These are phyloP conservation scores for Pogostemon cablin DNA, from an alignment of 257 asterid genomes.

Conservation along the genomic window DNA sequence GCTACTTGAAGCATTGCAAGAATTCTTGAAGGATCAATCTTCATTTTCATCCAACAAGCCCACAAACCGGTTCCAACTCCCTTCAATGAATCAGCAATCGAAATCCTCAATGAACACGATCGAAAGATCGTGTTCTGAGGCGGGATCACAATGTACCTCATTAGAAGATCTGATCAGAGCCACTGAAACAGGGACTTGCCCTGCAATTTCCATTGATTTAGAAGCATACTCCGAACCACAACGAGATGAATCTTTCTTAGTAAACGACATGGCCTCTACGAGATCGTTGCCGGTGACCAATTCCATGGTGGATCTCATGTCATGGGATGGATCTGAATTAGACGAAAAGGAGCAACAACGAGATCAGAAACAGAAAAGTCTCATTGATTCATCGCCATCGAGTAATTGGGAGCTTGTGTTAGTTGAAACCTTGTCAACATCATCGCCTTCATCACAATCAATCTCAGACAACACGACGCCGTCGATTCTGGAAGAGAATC, in stretches of 20 bases:
- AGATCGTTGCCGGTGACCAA: slow-evolving; percentile 57
- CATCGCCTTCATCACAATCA: slow-evolving; percentile 18
- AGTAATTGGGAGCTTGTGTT: slow-evolving; percentile 62
- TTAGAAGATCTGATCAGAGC: slow-evolving; percentile 72
- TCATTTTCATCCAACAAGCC: slow-evolving; percentile 53
- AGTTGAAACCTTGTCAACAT: slow-evolving; percentile 38
- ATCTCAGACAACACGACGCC: neutral
- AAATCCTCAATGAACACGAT: slow-evolving; percentile 34
- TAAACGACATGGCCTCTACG: slow-evolving; percentile 54
- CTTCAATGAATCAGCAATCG: slow-evolving; percentile 33
- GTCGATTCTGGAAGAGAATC: neutral
- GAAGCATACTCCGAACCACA: slow-evolving; percentile 55
- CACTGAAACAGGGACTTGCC: slow-evolving; percentile 48
- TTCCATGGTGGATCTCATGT: slow-evolving; percentile 61
- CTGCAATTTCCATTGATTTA: slow-evolving; percentile 70
- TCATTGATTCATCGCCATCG: slow-evolving; percentile 29
- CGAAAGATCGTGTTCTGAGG: slow-evolving; percentile 36
- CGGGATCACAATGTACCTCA: slow-evolving; percentile 51
- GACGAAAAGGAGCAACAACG: slow-evolving; percentile 32
- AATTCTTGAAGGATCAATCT: slow-evolving; percentile 69
- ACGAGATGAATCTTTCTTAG: slow-evolving; percentile 37
- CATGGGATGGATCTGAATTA: slow-evolving; percentile 56
- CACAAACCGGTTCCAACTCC: slow-evolving; percentile 25
- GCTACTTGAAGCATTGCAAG: slow-evolving; percentile 66
- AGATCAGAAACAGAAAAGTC: slow-evolving; percentile 3